These are phyloP conservation scores for Alternaria sp. DNA, from an alignment of 2,329 filamentous ascomycete species.

Conservation along the genomic window DNA sequence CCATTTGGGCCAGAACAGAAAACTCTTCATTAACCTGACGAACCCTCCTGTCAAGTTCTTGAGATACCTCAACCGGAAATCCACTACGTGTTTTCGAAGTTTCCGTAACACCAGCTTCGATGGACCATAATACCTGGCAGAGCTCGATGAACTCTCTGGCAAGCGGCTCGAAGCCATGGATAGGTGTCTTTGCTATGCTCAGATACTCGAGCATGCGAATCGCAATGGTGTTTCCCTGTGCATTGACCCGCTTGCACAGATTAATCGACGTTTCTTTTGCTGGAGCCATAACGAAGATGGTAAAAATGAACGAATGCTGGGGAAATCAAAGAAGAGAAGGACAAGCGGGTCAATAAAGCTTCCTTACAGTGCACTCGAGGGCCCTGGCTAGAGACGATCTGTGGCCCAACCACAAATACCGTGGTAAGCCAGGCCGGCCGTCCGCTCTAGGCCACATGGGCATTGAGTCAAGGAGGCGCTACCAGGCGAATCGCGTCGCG, in stretches of 20 bases:
- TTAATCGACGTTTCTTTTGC: slow-evolving; percentile 56
- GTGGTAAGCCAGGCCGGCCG: slow-evolving; percentile 26
- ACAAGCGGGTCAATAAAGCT: slow-evolving; percentile 19
- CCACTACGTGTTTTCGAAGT: slow-evolving; percentile 58
- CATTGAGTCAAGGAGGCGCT: slow-evolving; percentile 25
- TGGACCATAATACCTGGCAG: slow-evolving; percentile 63
- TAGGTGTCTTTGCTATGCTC: slow-evolving; percentile 45
- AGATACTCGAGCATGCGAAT: slow-evolving; percentile 53
- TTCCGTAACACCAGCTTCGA: slow-evolving; percentile 67
- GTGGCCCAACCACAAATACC: slow-evolving; percentile 22
- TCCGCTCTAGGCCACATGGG: slow-evolving; percentile 32
- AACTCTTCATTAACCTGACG: slow-evolving; percentile 69
- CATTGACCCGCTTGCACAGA: slow-evolving; percentile 66
- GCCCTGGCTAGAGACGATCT: slow-evolving; percentile 24
- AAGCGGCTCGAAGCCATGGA: slow-evolving; percentile 60
- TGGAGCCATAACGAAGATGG: slow-evolving; percentile 40
- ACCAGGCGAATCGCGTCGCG: slow-evolving; percentile 21
- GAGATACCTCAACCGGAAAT: slow-evolving; percentile 67
- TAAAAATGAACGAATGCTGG: slow-evolving; percentile 13
- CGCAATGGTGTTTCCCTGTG: slow-evolving; percentile 63
- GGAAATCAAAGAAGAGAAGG: slow-evolving; percentile 11
- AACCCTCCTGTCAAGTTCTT: slow-evolving; percentile 72
- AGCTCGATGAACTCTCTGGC: slow-evolving; percentile 73
- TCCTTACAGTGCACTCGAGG: slow-evolving; percentile 27
- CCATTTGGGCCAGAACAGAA: slow-evolving; percentile 68